Conservation (phyloP, 176 grass and related monocot species). For the Aechmea fasciata region DNA sequence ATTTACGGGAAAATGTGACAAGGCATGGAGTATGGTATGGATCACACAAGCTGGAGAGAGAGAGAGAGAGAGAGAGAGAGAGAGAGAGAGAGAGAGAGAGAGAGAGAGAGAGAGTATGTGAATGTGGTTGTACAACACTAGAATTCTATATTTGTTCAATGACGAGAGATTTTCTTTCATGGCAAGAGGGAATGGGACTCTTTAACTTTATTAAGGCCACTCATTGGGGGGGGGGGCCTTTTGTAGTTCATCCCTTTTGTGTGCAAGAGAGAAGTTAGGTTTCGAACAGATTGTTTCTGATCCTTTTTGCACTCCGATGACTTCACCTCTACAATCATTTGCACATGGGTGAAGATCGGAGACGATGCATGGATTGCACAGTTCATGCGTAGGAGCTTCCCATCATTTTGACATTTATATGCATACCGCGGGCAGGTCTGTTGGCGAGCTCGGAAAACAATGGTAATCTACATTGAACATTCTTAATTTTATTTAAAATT, state of each 20-base stretch:
- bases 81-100: neutral
- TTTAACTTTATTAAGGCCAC: neutral
- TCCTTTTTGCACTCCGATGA: neutral
- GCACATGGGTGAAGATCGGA: conserved; percentile 1
- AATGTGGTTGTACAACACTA: neutral
- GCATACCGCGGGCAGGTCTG: too few species aligned
- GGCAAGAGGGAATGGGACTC: neutral
- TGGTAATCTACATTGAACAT: too few species aligned
- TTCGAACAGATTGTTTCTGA: neutral
- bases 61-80: neutral
- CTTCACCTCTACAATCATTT: neutral
- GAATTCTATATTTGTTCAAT: neutral
- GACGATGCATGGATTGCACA: neutral
- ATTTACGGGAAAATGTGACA: too few species aligned
- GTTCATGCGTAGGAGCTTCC: neutral
- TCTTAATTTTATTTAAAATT: too few species aligned
- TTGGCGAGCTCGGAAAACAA: too few species aligned
- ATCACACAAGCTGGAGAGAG: too few species aligned
- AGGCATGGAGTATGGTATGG: too few species aligned
- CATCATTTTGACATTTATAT: neutral
- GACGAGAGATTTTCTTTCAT: neutral
- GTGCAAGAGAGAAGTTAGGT: neutral
- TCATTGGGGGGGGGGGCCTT: neutral
- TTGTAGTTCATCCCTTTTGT: neutral
- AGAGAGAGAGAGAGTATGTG: neutral